Percentiles rank a stretch among this genome's conserved stretches.
phyloP scores from a whole-genome alignment of 2,329 filamentous ascomycete genomes.

The Pseudogymnoascus sp. region DNA sequence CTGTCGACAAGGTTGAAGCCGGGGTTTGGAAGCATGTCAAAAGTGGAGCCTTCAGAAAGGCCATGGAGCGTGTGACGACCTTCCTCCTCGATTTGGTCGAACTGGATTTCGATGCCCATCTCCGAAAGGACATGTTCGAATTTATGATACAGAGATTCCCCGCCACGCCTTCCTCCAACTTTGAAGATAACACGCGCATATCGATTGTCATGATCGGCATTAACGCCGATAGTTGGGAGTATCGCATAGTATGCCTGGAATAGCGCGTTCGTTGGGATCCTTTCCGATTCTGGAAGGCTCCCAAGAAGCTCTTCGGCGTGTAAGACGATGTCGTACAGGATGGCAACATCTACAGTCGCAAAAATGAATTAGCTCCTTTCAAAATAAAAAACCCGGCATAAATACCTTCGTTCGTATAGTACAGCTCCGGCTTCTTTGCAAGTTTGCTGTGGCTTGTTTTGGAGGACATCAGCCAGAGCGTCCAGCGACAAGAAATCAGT shows the following conservation, averaged over 20 bases:
- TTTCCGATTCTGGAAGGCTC: conserved; percentile 50
- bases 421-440: conserved; percentile 30
- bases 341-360: conserved; percentile 57
- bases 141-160: conserved; percentile 55
- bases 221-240: conserved; percentile 61
- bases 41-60: neutral
- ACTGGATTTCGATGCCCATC: conserved; percentile 66
- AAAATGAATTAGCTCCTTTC: neutral
- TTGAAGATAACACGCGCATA: conserved; percentile 74
- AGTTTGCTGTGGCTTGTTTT: conserved; percentile 1
- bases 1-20: neutral
- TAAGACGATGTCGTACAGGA: conserved; percentile 69
- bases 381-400: neutral
- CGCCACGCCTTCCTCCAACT: conserved; percentile 59
- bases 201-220: conserved; percentile 66
- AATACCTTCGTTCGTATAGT: conserved; percentile 56
- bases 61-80: neutral
- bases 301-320: conserved; percentile 60
- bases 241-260: conserved; percentile 75
- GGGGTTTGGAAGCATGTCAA: neutral
- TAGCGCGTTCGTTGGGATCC: conserved; percentile 66
- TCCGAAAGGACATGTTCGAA: conserved; percentile 61
- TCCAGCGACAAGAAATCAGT: neutral
- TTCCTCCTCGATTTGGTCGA: conserved; percentile 36
- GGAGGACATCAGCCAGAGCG: conserved; percentile 8